Conservation (phyloP, 129 eudicot genomes). For the Centella asiatica region DNA sequence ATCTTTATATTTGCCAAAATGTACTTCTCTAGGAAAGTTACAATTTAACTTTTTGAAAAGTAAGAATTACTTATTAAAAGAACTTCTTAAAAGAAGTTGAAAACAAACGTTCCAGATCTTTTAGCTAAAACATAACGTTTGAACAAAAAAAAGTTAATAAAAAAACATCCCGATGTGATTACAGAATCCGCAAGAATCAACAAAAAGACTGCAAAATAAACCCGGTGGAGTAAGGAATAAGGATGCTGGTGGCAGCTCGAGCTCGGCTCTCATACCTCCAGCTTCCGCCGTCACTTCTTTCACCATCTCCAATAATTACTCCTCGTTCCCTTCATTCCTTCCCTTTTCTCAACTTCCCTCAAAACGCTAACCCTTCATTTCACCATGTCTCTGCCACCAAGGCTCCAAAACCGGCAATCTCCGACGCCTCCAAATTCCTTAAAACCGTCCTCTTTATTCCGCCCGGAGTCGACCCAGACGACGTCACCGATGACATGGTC, state of each 20-base stretch:
- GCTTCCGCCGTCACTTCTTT: constrained; percentile 18
- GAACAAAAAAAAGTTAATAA: too few relatives aligned
- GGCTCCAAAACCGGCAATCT: constrained; percentile 28
- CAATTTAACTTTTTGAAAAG: too few relatives aligned
- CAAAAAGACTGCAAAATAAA: not conserved
- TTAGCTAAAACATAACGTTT: too few relatives aligned
- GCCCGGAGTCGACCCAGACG: constrained; percentile 66
- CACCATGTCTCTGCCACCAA: constrained; percentile 34
- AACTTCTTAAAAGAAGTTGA: too few relatives aligned
- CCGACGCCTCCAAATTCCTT: constrained; percentile 29
- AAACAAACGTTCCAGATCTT: too few relatives aligned
- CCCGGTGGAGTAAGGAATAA: too few relatives aligned
- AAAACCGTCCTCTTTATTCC: constrained; percentile 50
- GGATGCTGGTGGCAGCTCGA: constrained; percentile 27
- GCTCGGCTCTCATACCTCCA: constrained; percentile 27
- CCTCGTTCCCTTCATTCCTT: not conserved
- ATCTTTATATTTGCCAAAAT: too few relatives aligned
- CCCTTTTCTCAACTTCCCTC: constrained; percentile 16
- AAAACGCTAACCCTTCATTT: constrained; percentile 3
- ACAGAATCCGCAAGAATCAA: too few relatives aligned
- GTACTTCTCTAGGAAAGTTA: too few relatives aligned
- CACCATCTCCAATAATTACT: not conserved
- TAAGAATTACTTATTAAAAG: too few relatives aligned
- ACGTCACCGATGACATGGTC: constrained; percentile 59
- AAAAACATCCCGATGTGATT: too few relatives aligned